Evolutionary conservation across 768 basidiomycete genomes (phyloP), one percentile per base, ranked within the genome.

Genomic region (Sporobolomyces pararoseus): DNA sequence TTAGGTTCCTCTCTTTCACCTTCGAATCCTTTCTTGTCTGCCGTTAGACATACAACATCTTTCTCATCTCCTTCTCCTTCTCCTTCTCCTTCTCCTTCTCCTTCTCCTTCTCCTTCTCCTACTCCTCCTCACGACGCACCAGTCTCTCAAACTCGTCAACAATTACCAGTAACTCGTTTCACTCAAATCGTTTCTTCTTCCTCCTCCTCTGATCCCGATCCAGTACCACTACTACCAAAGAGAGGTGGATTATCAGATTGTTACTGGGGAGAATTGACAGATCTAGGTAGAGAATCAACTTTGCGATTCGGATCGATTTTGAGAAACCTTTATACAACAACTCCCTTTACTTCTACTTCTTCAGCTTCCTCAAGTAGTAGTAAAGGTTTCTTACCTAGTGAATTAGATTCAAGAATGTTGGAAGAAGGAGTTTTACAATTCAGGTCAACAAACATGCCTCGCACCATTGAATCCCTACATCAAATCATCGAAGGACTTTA

Each of bases 401-500:
- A 7, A 4, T 59, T 76, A 50, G 17, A 53, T 47, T 5, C 66
- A 12, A 2, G 16, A 1, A 29, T 29, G 29, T 10, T 34, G 10
- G 19, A 42, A 3, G 35, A 61, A 37, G 55, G n/a, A 1, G 12
- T 32, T 7, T 62, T 75, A n/a, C 23, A 47, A 17, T 73, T 76
- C 32, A 57, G 87, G 54, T 87, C 85, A 21, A 91, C 90, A 3
- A 88, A 89, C 75, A 85, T 91, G 78, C 85, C 89, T 0, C 83
- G 90, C 39, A 90, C 89, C 7, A 85, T 87, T 21, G 88, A 90
- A 74, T 86, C 86, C 0, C 79, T 90, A 23, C 86, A 88, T 72
- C 86, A 91, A 71, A 81, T 90, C 42, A 81, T 88, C n/a, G 83
- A 86, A 58, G 89, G 89, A 2, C 77, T 91, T 54, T 91, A 89